Evolutionary conservation across 768 basidiomycete species (phyloP), one percentile per base, ranked within the genome.

Genomic region (Leccinellum albellum): DNA sequence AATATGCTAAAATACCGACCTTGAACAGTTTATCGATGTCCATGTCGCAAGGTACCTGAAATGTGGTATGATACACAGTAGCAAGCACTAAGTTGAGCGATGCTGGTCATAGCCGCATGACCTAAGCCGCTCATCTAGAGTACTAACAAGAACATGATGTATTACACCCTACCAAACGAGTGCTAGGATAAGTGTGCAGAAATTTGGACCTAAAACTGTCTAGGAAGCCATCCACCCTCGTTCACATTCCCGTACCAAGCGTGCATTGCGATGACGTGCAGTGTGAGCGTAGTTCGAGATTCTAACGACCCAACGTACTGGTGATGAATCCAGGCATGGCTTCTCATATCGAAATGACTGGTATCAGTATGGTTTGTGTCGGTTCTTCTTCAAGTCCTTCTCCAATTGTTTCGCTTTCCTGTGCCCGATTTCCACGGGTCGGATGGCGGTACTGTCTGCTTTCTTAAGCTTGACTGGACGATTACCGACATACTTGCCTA

Each of bases 401-500:
- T 97, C 95, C 45, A 98, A 78, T 69, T 89, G 83, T 70, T 86
- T 89, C 13, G 95, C 96, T 74, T 97, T 98, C 57, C 88, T 82
- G 67, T 91, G 88, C 1, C 96, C 94, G 60, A 99, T 97, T 67
- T 92, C 88, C 33, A 98, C 95, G 7, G 94, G 89, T 53, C 90
- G 82, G 56, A 98, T 90, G 51, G 88, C 83, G 48, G 86, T 85
- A 63, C 82, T 83, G 68, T 94, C 91, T 33, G 97, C 95, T 72
- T 97, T 98, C 76, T 91, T 94, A 59, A 99, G 82, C 68, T 91
- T 91, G 63, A 99, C 85, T n/a, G 97, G 97, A 52, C 97, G 83
- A 67, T 96, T 96, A 44, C 97, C 97, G 51, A 99, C 95, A 73
- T 99, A 99, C 79, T 98, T 98, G 61, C 95, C 95, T 87, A 48